Base-by-base conservation (phyloP, 495 filamentous ascomycete genomes). In the Hypoxylon lenormandii region DNA sequence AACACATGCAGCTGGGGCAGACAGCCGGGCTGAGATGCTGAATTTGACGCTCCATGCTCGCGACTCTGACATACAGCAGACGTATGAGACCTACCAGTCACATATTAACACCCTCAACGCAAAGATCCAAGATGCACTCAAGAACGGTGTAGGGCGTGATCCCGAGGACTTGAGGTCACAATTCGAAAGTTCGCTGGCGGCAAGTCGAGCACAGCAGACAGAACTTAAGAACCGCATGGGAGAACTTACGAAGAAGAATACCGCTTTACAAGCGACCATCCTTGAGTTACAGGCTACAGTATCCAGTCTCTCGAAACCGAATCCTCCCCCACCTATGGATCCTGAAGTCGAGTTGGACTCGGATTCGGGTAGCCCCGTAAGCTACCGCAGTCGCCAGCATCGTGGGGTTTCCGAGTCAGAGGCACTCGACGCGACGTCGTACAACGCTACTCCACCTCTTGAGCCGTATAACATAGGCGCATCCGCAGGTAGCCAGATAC, bases 1-100 rank as follows among this genome's bases (percentile, higher is more conserved):
- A 60, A 76, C 81, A 28, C 82, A 83, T 40, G 82, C 84, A 4
- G 85, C 86, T 19, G 77, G 80, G 19, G 80, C 85, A 15, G 74
- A 84, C 38, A 80, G 75, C 47, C 82, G 85, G 40, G 80, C 85
- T 6, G 79, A 88, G 58, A 77, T 80, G 51, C 75, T 86, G 36
- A 79, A 82, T 12, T 66, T 82, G 72, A 79, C 84, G 61, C 70
- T 90, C 18, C 79, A 79, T 36, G 80, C 85, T 45, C 76, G 77
- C 18, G 84, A 92, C 33, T 75, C 76, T 15, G 84, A 90, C 47
- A 73, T 82, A 21, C 77, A 82, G 40, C 77, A 80, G 49, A 66
- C 74, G n/a, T 80, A 79, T 5, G 68, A 76, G 19, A 74, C 67
- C 0, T 84, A 84, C 64, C 76, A 85, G 40, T 73, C 73, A 7